Conservation (phyloP, 495 filamentous ascomycete species). For the Neurospora sp. region DNA sequence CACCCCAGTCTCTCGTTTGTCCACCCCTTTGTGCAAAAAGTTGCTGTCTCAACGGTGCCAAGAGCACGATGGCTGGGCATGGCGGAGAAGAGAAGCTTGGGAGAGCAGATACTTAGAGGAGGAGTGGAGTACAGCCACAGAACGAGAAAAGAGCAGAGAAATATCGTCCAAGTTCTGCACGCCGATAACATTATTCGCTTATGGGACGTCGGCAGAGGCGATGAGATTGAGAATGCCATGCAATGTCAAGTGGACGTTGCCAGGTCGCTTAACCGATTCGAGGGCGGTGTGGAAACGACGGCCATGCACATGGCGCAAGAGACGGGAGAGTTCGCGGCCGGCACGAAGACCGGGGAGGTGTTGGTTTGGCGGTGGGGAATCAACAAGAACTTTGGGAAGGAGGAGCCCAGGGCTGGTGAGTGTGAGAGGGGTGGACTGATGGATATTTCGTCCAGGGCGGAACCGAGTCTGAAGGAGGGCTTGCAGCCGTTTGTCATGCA, state of each 20-base stretch:
- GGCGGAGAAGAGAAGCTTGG: conserved; percentile 63
- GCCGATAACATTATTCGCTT: conserved; percentile 77
- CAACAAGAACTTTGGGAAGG: conserved; percentile 51
- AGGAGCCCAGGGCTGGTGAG: conserved; percentile 42
- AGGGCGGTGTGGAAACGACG: conserved; percentile 60
- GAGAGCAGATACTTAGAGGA: conserved; percentile 61
- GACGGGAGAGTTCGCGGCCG: conserved; percentile 76
- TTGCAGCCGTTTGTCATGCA: conserved; percentile 71
- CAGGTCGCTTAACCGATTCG: conserved; percentile 68
- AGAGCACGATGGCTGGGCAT: conserved; percentile 83
- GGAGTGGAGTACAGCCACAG: conserved; percentile 58
- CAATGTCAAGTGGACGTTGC: conserved; percentile 78
- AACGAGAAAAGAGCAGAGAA: conserved; percentile 67
- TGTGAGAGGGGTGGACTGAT: conserved; percentile 54
- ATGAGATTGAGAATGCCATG: conserved; percentile 81
- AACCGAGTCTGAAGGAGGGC: conserved; percentile 73
- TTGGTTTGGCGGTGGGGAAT: conserved; percentile 79
- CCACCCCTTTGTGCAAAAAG: conserved; percentile 73
- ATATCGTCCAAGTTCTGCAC: conserved; percentile 72
- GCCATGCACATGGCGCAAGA: conserved; percentile 63
- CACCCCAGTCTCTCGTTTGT: conserved; percentile 74
- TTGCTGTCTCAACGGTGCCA: conserved; percentile 56
- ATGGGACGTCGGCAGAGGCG: conserved; percentile 83
- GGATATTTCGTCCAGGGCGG: conserved; percentile 61
- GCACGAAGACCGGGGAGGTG: conserved; percentile 70